A percentile compares a stretch with the other conserved stretches of the same genome.
Conservation (phyloP, 164 flowering plant genomes). For the Taxillus chinensis region DNA sequence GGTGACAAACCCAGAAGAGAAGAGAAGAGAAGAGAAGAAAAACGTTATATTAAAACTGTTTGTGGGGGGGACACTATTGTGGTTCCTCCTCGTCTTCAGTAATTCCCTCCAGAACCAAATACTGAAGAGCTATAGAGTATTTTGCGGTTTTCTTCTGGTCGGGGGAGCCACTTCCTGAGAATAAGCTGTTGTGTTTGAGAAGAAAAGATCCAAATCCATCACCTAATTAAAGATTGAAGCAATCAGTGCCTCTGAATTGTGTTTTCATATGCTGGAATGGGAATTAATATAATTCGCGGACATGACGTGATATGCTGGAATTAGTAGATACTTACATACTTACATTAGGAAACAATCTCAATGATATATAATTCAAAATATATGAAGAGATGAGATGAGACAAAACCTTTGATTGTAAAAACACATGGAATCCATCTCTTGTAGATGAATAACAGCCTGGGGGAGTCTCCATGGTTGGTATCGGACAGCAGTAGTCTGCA, state of each 20-base stretch:
- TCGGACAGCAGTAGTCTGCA: constrained; percentile 74
- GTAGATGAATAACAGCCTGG: constrained; percentile 68
- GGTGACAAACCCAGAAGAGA: no score
- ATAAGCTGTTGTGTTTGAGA: constrained; percentile 18
- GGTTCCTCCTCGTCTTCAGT: constrained; percentile 48
- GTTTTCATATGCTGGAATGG: no score
- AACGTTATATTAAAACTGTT: no score
- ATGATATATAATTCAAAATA: constrained; percentile 5
- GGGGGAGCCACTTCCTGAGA: constrained; percentile 5
- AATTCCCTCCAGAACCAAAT: constrained; percentile 48
- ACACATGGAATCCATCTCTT: constrained; percentile 76
- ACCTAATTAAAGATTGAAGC: constrained; percentile 20
- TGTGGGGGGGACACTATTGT: constrained; percentile 36
- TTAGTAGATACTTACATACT: no score
- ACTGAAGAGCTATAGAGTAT: constrained; percentile 72
- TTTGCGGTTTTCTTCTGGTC: constrained; percentile 31
- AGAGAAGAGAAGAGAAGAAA: no score
- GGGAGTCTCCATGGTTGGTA: constrained; percentile 75
- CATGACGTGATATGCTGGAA: no score
- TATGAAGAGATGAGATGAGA: background rate
- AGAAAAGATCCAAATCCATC: constrained; percentile 55
- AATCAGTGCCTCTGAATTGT: no score
- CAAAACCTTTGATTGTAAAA: constrained; percentile 56
- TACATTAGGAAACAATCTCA: no score
- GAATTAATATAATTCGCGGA: no score